These are phyloP conservation scores for Candida pini DNA, from an alignment of 805 yeast genomes.

Conservation along the genomic window DNA sequence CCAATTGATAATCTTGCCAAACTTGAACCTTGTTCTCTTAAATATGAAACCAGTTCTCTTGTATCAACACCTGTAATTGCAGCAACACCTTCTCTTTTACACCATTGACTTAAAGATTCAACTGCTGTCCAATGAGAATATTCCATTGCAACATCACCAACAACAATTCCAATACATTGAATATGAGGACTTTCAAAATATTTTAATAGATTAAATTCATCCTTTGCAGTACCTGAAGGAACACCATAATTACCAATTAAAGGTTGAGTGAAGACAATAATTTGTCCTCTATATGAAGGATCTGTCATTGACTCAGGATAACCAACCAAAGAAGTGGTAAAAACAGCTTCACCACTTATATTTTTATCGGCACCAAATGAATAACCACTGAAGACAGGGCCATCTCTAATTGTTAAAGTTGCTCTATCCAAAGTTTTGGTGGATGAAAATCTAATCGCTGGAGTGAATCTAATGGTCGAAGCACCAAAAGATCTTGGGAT, in stretches of 20 bases:
- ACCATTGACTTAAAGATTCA: slow-evolving; percentile 92
- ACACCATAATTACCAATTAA: slow-evolving; percentile 98
- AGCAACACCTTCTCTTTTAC: slow-evolving; percentile 93
- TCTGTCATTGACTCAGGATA: slow-evolving; percentile 99
- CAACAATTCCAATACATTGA: slow-evolving; percentile 95
- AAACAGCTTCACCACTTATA: slow-evolving; percentile 95
- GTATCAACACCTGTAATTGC: slow-evolving; percentile 97
- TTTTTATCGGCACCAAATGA: slow-evolving; percentile 95
- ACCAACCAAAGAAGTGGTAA: slow-evolving; percentile 96
- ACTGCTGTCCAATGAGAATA: slow-evolving; percentile 99
- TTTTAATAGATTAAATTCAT: slow-evolving; percentile 78
- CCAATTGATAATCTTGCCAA: slow-evolving; percentile 87
- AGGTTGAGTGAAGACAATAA: slow-evolving; percentile 94
- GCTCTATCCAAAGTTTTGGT: slow-evolving; percentile 61
- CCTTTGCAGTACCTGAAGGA: slow-evolving; percentile 77
- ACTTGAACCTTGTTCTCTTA: slow-evolving; percentile 95
- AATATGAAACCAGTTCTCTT: slow-evolving; percentile 83
- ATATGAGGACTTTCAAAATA: slow-evolving; percentile 87
- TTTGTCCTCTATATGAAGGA: slow-evolving; percentile 97
- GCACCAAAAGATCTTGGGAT: slow-evolving; percentile 1
- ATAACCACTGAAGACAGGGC: slow-evolving; percentile 87
- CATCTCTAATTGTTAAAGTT: slow-evolving; percentile 83
- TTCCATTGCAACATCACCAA: slow-evolving; percentile 89
- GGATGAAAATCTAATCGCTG: slow-evolving; percentile 22
- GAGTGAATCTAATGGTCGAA: slow-evolving; percentile 5